phyloP scores from a whole-genome alignment of 148 eudicot species.

The Persicaria maculosa region DNA sequence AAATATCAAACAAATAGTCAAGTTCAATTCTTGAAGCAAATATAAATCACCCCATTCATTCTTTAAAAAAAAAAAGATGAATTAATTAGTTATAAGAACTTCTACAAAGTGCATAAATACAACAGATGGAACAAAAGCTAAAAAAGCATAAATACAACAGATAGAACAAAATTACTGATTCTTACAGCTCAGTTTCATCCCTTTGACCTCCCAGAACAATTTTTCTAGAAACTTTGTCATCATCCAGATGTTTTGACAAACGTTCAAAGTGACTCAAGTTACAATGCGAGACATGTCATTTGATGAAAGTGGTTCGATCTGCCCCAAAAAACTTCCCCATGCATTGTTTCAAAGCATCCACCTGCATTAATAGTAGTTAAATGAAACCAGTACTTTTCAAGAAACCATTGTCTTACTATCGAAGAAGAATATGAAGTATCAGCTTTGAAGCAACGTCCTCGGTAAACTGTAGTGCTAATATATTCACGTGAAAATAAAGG shows the following conservation, averaged over 20 bases:
- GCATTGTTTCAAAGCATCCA: slow-evolving; percentile 37
- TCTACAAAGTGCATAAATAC: too few species aligned
- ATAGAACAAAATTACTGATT: background rate
- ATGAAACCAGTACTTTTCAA: background rate
- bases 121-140: too few species aligned
- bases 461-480: slow-evolving; percentile 27
- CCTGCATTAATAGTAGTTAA: slow-evolving; percentile 17
- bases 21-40: too few species aligned
- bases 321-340: slow-evolving; percentile 38
- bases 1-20: too few species aligned
- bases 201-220: slow-evolving; percentile 51
- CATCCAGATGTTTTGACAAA: slow-evolving; percentile 39
- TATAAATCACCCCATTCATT: too few species aligned
- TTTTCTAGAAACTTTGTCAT: slow-evolving; percentile 39
- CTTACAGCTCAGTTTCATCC: slow-evolving; percentile 39
- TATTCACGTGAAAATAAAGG: slow-evolving; percentile 48
- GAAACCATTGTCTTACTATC: background rate
- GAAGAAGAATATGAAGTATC: background rate
- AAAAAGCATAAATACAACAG: too few species aligned
- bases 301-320: slow-evolving; percentile 40
- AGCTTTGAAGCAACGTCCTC: slow-evolving; percentile 24
- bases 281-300: slow-evolving; percentile 44
- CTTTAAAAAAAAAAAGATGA: too few species aligned
- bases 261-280: slow-evolving; percentile 45
- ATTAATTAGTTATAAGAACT: too few species aligned